A percentile compares a stretch with the other conserved stretches of the same genome.
Conservation (phyloP, 495 filamentous ascomycete genomes). For the Hypomontagnella monticulosa region DNA sequence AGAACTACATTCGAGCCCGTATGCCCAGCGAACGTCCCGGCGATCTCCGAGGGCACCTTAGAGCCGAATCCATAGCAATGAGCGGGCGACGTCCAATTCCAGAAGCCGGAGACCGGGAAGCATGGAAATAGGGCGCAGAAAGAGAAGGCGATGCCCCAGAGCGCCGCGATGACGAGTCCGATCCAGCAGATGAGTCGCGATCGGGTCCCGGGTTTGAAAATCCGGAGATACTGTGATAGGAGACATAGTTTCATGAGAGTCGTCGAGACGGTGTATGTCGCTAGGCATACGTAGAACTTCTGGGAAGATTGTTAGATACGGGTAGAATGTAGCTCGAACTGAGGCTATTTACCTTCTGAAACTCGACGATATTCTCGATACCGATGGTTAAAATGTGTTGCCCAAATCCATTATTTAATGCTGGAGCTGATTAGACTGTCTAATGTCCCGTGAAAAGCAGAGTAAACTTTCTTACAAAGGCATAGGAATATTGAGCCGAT, state of each 20-base stretch:
- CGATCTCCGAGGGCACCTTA: constrained; percentile 28
- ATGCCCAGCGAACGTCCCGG: constrained; percentile 41
- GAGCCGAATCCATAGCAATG: constrained; percentile 48
- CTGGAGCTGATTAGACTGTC: constrained; percentile 31
- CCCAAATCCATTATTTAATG: constrained; percentile 44
- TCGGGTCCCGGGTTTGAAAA: constrained; percentile 32
- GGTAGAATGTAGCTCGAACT: background rate
- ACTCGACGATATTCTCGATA: constrained; percentile 20
- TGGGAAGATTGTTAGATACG: constrained; percentile 23
- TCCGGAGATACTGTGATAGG: constrained; percentile 43
- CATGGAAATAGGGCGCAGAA: constrained; percentile 44
- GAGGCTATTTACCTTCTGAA: constrained; percentile 39
- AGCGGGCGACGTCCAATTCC: constrained; percentile 31
- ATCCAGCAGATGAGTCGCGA: constrained; percentile 37
- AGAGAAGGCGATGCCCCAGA: constrained; percentile 44
- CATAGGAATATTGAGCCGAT: constrained; percentile 38
- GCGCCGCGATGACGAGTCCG: constrained; percentile 31
- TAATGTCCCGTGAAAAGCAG: background rate
- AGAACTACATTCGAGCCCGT: constrained; percentile 40
- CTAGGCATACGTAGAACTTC: constrained; percentile 42
- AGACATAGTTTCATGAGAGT: constrained; percentile 44
- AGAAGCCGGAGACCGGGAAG: constrained; percentile 44
- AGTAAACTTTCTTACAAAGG: constrained; percentile 28
- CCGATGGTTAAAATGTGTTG: constrained; percentile 39
- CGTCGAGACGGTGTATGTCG: constrained; percentile 44